Evolutionary conservation across 305 asterid genomes (phyloP).

Genomic region (Fraxinus sp.): DNA sequence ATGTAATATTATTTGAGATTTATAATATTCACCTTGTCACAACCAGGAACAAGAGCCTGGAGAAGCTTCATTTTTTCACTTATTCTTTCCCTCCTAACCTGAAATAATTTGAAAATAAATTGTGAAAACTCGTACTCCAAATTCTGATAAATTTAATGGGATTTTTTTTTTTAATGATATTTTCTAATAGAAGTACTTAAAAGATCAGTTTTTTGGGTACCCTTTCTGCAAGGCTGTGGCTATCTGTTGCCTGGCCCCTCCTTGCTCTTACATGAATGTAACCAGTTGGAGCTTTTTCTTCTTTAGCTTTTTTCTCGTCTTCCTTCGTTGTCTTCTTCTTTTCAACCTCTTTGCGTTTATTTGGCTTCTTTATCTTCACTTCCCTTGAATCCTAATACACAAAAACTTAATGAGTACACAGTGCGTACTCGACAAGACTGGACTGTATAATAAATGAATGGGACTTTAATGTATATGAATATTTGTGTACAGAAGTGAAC

Average conservation of each 20-base stretch:
- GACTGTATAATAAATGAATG: not conserved
- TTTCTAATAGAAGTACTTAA: not conserved
- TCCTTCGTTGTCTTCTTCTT: slow-evolving; percentile 23
- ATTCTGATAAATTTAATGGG: not conserved
- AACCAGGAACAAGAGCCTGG: slow-evolving; percentile 85
- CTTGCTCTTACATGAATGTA: slow-evolving; percentile 87
- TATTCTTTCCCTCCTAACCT: slow-evolving; percentile 84
- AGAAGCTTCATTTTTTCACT: slow-evolving; percentile 81
- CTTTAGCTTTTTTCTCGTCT: slow-evolving; percentile 16
- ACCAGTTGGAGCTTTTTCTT: slow-evolving; percentile 42
- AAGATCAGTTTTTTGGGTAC: slow-evolving; percentile 21
- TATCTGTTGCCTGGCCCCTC: slow-evolving; percentile 92
- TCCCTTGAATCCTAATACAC: slow-evolving; percentile 18
- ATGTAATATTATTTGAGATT: not conserved
- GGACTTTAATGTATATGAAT: not conserved
- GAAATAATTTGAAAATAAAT: slow-evolving; percentile 9
- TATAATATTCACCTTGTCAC: slow-evolving; percentile 62
- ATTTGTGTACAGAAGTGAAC: slow-evolving; percentile 18
- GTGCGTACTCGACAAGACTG: not conserved
- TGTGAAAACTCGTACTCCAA: not conserved
- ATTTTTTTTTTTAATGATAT: not conserved
- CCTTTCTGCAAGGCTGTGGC: slow-evolving; percentile 71
- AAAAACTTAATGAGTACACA: not conserved
- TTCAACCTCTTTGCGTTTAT: slow-evolving; percentile 22
- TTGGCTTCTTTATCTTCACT: slow-evolving; percentile 29